Conservation (phyloP, 176 grass and related monocot genomes). For the Musa troglodytarum region DNA sequence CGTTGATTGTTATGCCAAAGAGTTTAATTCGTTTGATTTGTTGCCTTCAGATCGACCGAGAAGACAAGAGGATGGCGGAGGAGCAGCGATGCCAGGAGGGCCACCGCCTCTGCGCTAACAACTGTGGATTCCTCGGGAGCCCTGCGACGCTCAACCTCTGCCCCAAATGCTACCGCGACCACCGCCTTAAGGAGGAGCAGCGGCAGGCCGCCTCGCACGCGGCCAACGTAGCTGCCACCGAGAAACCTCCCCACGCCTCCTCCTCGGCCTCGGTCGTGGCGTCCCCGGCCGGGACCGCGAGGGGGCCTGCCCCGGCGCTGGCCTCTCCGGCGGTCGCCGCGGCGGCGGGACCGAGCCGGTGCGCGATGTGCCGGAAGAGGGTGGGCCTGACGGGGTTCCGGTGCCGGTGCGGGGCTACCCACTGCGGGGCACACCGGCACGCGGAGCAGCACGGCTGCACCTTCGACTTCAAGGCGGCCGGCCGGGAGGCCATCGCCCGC, state of each 20-base stretch:
- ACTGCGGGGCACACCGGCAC: neutral
- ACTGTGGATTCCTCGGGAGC: neutral
- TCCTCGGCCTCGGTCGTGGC: neutral
- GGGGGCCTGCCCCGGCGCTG: neutral
- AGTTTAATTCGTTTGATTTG: neutral
- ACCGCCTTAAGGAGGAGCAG: neutral
- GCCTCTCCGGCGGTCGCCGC: neutral
- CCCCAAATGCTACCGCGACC: neutral
- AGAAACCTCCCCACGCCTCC: too few species aligned
- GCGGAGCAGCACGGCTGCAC: neutral
- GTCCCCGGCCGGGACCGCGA: neutral
- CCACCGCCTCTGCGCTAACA: slow-evolving; percentile 1
- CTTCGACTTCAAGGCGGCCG: neutral
- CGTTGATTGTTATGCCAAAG: neutral
- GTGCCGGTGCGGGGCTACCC: neutral
- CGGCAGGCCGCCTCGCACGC: neutral
- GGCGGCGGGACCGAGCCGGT: neutral
- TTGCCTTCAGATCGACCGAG: neutral
- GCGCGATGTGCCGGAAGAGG: slow-evolving; percentile 1
- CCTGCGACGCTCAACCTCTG: neutral
- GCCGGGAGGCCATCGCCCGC: neutral
- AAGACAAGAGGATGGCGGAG: neutral
- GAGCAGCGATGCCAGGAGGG: slow-evolving; percentile 1
- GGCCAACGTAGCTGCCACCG: too few species aligned
- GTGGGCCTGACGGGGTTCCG: neutral